Conservation (phyloP, 352 stramenopile genomes). For the Phytophthora pisi region DNA sequence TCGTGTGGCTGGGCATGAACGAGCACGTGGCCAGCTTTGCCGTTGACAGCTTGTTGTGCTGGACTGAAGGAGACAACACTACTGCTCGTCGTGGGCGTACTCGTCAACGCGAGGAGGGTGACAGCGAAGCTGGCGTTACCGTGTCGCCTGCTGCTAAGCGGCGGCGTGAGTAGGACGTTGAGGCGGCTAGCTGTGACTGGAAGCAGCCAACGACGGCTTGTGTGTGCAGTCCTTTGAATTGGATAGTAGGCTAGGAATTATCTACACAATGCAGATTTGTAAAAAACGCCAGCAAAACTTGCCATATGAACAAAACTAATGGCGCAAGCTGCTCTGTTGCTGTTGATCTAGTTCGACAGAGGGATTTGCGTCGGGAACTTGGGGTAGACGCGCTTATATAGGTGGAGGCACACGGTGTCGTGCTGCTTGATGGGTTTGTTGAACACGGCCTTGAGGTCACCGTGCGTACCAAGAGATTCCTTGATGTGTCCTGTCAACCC, state of each 20-base stretch:
- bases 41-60: slow-evolving; percentile 50
- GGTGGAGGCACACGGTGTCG: slow-evolving; percentile 98
- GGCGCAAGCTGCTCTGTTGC: slow-evolving; percentile 11
- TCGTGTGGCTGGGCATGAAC: slow-evolving; percentile 50
- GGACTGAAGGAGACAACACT: slow-evolving; percentile 23
- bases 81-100: slow-evolving; percentile 27
- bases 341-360: slow-evolving; percentile 36
- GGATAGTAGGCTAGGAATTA: slow-evolving; percentile 31
- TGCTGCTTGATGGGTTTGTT: slow-evolving; percentile 99
- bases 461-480: slow-evolving; percentile 98
- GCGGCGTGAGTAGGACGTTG: slow-evolving; percentile 27
- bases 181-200: neutral
- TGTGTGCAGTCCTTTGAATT: slow-evolving; percentile 10
- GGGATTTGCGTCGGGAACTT: slow-evolving; percentile 87
- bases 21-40: slow-evolving; percentile 49
- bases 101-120: slow-evolving; percentile 27
- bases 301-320: slow-evolving; percentile 32
- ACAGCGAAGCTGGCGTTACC: neutral
- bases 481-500: slow-evolving; percentile 98
- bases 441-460: slow-evolving; percentile 99
- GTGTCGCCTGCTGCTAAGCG: slow-evolving; percentile 41
- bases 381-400: slow-evolving; percentile 99
- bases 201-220: neutral
- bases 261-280: slow-evolving; percentile 30
- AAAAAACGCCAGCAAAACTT: slow-evolving; percentile 7